Conservation (phyloP, 257 asterid genomes). For the Jasminum sambac region DNA sequence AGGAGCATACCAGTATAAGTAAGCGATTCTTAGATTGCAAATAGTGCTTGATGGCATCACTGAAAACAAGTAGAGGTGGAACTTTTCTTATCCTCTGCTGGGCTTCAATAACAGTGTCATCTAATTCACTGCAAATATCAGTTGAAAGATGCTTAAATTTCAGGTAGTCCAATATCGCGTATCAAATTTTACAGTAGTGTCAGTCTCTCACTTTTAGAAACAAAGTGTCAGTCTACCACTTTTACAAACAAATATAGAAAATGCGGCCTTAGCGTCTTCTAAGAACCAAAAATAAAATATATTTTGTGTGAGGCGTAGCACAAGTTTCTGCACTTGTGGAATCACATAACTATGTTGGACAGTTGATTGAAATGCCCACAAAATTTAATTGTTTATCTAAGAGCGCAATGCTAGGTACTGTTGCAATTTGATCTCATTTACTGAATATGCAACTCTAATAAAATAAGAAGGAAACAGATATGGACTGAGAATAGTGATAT, state of each 20-base stretch:
- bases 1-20: constrained; percentile 70
- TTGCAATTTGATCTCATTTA: neutral
- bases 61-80: constrained; percentile 64
- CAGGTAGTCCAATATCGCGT: neutral
- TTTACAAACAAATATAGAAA: neutral
- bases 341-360: neutral
- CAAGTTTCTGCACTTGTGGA: neutral
- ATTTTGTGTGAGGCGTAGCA: neutral
- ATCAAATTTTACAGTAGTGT: neutral
- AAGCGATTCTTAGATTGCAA: constrained; percentile 73
- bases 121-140: constrained; percentile 71
- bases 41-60: constrained; percentile 59
- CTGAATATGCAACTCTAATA: neutral
- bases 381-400: neutral
- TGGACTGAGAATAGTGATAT: neutral
- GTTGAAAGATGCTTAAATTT: neutral
- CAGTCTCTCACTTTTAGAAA: neutral
- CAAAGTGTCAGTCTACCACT: neutral
- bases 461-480: neutral
- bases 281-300: neutral
- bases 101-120: constrained; percentile 91
- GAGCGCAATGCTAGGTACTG: neutral
- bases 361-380: neutral
- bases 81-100: constrained; percentile 74
- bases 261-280: neutral